Conservation (phyloP, 495 filamentous ascomycete species). For the Chaetomium fimeti region DNA sequence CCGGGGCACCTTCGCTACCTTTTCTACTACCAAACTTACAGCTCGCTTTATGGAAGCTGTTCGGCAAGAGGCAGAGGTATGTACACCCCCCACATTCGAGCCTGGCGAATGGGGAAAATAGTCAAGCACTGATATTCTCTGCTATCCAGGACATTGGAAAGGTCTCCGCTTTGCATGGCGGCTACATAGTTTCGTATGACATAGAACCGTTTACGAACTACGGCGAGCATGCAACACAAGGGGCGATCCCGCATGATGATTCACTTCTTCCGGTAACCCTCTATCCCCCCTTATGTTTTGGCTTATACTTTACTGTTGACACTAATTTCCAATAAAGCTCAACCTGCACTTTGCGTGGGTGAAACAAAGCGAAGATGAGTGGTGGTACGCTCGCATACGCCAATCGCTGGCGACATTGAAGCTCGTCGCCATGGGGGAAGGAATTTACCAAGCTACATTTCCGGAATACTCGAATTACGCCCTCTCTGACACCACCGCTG, state of each 20-base stretch:
- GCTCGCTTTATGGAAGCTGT: slow-evolving; percentile 22
- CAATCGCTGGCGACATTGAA: slow-evolving; percentile 21
- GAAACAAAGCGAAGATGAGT: slow-evolving; percentile 25
- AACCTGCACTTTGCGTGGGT: slow-evolving; percentile 32
- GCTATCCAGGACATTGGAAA: slow-evolving; percentile 14
- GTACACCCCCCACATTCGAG: not conserved
- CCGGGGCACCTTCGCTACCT: slow-evolving; percentile 28
- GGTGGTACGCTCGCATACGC: slow-evolving; percentile 25
- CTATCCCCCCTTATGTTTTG: not conserved
- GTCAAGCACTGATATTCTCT: too few species aligned
- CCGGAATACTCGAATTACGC: slow-evolving; percentile 32
- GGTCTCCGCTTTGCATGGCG: slow-evolving; percentile 13
- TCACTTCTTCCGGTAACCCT: slow-evolving; percentile 31
- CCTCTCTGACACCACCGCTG: slow-evolving; percentile 11
- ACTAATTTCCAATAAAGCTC: slow-evolving; percentile 20
- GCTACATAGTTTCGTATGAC: slow-evolving; percentile 25
- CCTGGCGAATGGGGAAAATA: not conserved
- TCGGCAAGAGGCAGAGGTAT: slow-evolving; percentile 21
- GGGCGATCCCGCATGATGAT: slow-evolving; percentile 28
- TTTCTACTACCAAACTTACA: slow-evolving; percentile 30
- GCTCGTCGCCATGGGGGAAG: slow-evolving; percentile 25
- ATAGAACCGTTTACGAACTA: slow-evolving; percentile 33
- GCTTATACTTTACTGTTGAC: not conserved
- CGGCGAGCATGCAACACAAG: slow-evolving; percentile 28
- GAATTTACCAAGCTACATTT: slow-evolving; percentile 26